A percentile compares a stretch with the other conserved stretches of the same genome.
These are phyloP conservation scores for Aspergillus sp. DNA, from an alignment of 2,329 filamentous ascomycete species.

Conservation along the genomic window DNA sequence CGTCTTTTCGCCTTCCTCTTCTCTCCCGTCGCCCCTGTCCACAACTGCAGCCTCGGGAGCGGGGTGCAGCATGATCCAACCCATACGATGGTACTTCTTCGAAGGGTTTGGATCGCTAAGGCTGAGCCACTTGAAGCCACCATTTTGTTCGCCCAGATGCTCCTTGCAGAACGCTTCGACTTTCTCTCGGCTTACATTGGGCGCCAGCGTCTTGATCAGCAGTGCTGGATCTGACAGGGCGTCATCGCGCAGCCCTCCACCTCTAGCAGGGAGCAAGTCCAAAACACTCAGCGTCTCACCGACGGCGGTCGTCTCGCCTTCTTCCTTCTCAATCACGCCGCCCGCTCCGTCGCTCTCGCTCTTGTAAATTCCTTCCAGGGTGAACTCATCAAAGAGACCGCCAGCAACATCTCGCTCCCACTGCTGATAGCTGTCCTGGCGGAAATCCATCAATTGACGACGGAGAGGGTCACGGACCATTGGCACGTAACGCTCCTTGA, in stretches of 20 bases:
- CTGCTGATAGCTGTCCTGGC: slow-evolving; percentile 67
- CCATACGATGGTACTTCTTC: slow-evolving; percentile 94
- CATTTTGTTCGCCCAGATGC: slow-evolving; percentile 79
- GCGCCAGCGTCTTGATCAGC: slow-evolving; percentile 95
- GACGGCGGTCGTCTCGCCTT: slow-evolving; percentile 82
- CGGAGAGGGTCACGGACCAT: slow-evolving; percentile 70
- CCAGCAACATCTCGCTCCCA: slow-evolving; percentile 83
- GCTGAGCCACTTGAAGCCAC: slow-evolving; percentile 91
- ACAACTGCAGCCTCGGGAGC: slow-evolving; percentile 57
- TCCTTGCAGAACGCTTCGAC: slow-evolving; percentile 92
- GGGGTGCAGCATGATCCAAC: slow-evolving; percentile 93
- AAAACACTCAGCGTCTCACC: slow-evolving; percentile 90
- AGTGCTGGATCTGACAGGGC: slow-evolving; percentile 81
- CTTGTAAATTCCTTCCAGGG: slow-evolving; percentile 87
- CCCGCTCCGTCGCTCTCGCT: slow-evolving; percentile 81
- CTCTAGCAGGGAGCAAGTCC: slow-evolving; percentile 73
- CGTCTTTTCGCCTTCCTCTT: slow-evolving; percentile 53
- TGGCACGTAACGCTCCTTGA: slow-evolving; percentile 84
- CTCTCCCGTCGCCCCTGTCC: slow-evolving; percentile 64
- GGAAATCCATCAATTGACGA: slow-evolving; percentile 66
- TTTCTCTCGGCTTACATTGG: slow-evolving; percentile 87
- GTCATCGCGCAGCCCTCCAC: slow-evolving; percentile 82
- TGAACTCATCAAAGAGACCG: slow-evolving; percentile 88
- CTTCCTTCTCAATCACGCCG: slow-evolving; percentile 82
- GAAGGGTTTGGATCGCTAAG: slow-evolving; percentile 93